phyloP scores from a whole-genome alignment of 2,329 filamentous ascomycete species.

The Parascedosporium putredinis region DNA sequence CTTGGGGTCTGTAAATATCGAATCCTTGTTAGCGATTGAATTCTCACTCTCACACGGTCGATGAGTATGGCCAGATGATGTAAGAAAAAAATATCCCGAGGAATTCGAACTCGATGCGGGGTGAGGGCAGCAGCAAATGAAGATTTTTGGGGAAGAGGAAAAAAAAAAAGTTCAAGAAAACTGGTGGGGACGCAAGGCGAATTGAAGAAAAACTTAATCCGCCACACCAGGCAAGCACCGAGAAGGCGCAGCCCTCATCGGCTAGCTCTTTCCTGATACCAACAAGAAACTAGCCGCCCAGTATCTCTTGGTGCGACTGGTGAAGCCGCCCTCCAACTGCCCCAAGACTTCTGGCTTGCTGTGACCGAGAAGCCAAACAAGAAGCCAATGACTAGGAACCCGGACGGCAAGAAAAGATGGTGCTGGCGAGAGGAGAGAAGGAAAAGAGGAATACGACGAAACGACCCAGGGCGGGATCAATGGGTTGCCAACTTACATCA shows the following conservation, averaged over 20 bases:
- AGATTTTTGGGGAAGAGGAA: neutral
- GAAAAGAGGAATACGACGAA: neutral
- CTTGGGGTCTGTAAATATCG: slow-evolving; percentile 6
- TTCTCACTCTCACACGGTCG: neutral
- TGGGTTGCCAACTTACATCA: slow-evolving; percentile 11
- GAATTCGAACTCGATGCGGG: too few species aligned
- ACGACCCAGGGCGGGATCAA: neutral
- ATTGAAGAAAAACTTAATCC: neutral
- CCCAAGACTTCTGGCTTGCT: too few species aligned
- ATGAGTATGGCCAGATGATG: neutral
- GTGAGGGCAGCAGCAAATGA: too few species aligned
- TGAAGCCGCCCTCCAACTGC: too few species aligned
- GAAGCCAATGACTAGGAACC: too few species aligned
- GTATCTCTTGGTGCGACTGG: too few species aligned
- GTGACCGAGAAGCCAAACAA: too few species aligned
- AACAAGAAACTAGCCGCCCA: neutral
- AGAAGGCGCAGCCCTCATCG: neutral
- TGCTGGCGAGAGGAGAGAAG: neutral
- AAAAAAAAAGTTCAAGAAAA: neutral
- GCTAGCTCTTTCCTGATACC: neutral
- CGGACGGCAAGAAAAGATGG: neutral
- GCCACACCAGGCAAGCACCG: neutral
- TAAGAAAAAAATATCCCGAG: neutral
- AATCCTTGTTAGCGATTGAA: neutral
- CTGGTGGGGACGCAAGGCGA: neutral